These are phyloP conservation scores for Apophysomyces trapeziformis DNA, from an alignment of 371 early-diverging fungal genomes.

Conservation along the genomic window DNA sequence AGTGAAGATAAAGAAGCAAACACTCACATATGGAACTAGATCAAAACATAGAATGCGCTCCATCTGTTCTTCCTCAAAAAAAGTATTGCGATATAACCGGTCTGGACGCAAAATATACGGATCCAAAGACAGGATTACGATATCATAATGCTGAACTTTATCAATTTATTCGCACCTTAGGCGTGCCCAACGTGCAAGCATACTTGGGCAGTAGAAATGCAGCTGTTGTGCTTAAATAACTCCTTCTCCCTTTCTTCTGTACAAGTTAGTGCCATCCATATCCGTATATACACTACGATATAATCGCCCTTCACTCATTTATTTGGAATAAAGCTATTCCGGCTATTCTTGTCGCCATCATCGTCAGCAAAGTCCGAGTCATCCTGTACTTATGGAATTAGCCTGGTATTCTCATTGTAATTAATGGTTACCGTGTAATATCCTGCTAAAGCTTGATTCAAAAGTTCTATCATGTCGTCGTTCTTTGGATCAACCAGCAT, in stretches of 20 bases:
- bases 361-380: constrained; percentile 23
- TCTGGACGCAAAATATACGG: constrained; percentile 81
- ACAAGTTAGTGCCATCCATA: neutral
- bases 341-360: neutral
- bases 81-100: constrained; percentile 95
- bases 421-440: constrained; percentile 20
- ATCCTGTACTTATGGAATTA: constrained; percentile 7
- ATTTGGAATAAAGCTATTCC: neutral
- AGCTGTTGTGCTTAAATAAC: constrained; percentile 69
- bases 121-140: constrained; percentile 85
- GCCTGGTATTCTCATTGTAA: neutral
- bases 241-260: neutral
- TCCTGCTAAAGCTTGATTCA: constrained; percentile 22
- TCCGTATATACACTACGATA: neutral
- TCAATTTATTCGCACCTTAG: constrained; percentile 73
- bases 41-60: constrained; percentile 84
- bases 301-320: constrained; percentile 15
- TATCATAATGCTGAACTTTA: constrained; percentile 87
- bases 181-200: constrained; percentile 79
- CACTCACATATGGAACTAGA: constrained; percentile 40
- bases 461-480: constrained; percentile 26
- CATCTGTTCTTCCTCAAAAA: constrained; percentile 81
- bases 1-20: constrained; percentile 11
- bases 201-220: constrained; percentile 84
- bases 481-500: constrained; percentile 20